Evolutionary conservation across 1,284 basidiomycete species (phyloP).

Genomic region (Cutaneotrichosporon dermatis): DNA sequence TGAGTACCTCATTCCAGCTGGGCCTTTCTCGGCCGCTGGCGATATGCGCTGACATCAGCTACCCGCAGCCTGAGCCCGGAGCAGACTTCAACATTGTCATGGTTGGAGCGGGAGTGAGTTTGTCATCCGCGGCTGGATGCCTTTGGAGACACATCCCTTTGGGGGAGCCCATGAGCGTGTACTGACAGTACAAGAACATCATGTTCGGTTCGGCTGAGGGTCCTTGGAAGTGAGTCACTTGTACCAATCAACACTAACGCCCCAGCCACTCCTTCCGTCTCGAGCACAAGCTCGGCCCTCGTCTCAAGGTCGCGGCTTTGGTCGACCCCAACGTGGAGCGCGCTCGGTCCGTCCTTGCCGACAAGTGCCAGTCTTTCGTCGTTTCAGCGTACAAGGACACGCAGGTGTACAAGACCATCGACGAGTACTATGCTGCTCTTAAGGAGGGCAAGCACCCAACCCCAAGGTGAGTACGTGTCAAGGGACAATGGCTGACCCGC

Average conservation of each 20-base stretch:
- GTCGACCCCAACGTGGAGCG: slow-evolving; percentile 87
- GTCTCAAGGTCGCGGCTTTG: slow-evolving; percentile 90
- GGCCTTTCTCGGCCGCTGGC: too few relatives aligned
- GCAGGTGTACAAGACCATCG: slow-evolving; percentile 77
- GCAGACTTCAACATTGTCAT: slow-evolving; percentile 85
- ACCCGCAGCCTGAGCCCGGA: slow-evolving; percentile 37
- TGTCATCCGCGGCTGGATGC: background rate
- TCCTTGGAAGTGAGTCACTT: slow-evolving; percentile 35
- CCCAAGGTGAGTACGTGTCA: slow-evolving; percentile 48
- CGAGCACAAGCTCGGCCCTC: slow-evolving; percentile 90
- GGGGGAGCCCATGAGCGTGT: background rate
- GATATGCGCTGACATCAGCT: background rate
- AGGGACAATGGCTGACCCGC: background rate
- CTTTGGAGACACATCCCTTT: background rate
- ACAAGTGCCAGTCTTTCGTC: slow-evolving; percentile 93
- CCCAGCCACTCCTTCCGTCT: slow-evolving; percentile 78
- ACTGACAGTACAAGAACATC: slow-evolving; percentile 57
- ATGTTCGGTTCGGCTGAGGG: slow-evolving; percentile 88
- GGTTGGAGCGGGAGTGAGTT: slow-evolving; percentile 68
- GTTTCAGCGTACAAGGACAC: slow-evolving; percentile 91
- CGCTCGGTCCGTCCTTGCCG: slow-evolving; percentile 71
- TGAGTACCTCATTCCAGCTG: background rate
- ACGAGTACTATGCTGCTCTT: slow-evolving; percentile 74
- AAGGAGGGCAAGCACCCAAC: slow-evolving; percentile 46
- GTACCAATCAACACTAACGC: background rate